Evolutionary conservation across 805 yeast genomes (phyloP).

Genomic region (Myxozyma melibiosi): DNA sequence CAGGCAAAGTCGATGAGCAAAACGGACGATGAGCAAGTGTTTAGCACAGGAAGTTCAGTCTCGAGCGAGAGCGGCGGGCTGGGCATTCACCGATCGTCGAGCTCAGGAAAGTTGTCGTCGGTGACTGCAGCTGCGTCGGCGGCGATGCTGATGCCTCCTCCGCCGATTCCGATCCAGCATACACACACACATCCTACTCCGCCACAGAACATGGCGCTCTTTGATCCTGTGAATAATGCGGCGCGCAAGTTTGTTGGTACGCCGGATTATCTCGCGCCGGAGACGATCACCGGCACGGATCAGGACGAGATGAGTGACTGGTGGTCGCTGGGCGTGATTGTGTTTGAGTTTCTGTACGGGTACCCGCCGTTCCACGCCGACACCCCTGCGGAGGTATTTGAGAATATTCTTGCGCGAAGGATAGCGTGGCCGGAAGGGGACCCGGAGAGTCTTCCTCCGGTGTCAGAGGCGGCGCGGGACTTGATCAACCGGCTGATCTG

Average conservation of each 20-base stretch:
- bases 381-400: constrained; percentile 78
- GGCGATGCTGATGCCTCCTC: constrained; percentile 14
- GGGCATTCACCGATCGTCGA: constrained; percentile 8
- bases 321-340: constrained; percentile 98
- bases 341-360: constrained; percentile 90
- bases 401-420: constrained; percentile 69
- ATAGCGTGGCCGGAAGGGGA: constrained; percentile 86
- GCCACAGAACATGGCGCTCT: constrained; percentile 49
- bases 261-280: constrained; percentile 97
- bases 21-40: constrained; percentile 4
- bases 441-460: constrained; percentile 42
- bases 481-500: constrained; percentile 64
- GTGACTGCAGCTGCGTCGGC: constrained; percentile 2
- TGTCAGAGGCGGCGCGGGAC: constrained; percentile 71
- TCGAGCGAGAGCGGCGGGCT: constrained; percentile 22
- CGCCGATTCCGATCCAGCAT: constrained; percentile 13
- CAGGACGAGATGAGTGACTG: constrained; percentile 91
- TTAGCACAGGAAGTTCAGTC: constrained; percentile 14
- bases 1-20: neutral
- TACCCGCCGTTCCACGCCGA: constrained; percentile 91
- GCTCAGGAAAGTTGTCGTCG: constrained; percentile 11
- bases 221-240: constrained; percentile 65
- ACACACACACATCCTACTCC: neutral
- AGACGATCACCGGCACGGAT: constrained; percentile 80
- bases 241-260: constrained; percentile 85